Evolutionary conservation across 1,139 yeast species (phyloP), one percentile per base, ranked within the genome.

Genomic region (Saccharomyces hybrid): DNA sequence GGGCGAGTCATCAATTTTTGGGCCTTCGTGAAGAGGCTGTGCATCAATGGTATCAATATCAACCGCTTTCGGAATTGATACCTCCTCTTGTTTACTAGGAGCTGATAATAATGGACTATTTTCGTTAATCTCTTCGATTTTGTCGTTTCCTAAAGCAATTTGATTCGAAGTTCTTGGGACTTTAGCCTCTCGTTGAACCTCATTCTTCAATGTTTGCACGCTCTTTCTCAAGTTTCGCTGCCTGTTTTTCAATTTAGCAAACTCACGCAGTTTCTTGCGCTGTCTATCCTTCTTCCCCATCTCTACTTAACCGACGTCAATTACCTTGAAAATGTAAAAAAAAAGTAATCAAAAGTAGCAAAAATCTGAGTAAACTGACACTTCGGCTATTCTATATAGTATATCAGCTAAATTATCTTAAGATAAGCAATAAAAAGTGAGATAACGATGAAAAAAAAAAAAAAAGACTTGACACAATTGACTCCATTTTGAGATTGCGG

Each of bases 281-380:
- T 58, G 59, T 19, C 54, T 58, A 44, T 58, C 60, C 54, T 60
- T 60, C 44, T 50, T 54, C 26, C 60, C 59, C 58, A 55, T 55
- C 13, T 51, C 26, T 34, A 8, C 19, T 31, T 44, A 16, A 48
- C 23, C 25, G 19, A 38, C 4, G 44, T 34, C 44, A 38, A 38
- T 38, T 38, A 38, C 26, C 16, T 19, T 19, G 11, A 19, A 19
- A 38, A 38, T 16, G 44, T 38, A 19, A 19, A 38, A 38, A 19
- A 19, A 11, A 14, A 11, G 28, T 26, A 26, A 38, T 19, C 26
- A 19, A 38, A 38, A 38, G 19, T 38, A 38, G 44, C 25, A 19
- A 38, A 34, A 29, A 29, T 5, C 32, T 19, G 13, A 19, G 13
- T 6, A 38, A 38, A 19, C 25, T 8, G n/a, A 16, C 16, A 38